Evolutionary conservation across 805 yeast species (phyloP), one percentile per base, ranked within the genome.

Genomic region (Yamadazyma olivae): DNA sequence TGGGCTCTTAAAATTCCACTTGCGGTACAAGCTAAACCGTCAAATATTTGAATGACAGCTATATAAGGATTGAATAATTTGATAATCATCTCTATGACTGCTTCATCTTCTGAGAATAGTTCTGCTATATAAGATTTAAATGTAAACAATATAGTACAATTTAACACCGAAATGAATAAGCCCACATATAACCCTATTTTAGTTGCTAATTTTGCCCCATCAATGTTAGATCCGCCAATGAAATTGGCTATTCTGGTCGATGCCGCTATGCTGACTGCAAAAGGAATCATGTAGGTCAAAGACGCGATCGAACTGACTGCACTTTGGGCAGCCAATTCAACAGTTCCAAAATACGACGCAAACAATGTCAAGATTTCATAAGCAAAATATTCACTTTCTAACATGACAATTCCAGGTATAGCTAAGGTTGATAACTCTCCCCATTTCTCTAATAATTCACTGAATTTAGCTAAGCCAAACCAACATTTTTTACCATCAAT

Each of bases 1-100:
- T 82, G 81, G 1, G 90, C 89, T 41, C 95, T 64, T 39, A 86
- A 60, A 23, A 82, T 71, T 1, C 90, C 93, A 27, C 83, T 79
- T 3, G 87, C 79, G 13, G 83, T 79, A 29, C 82, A 76, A 12
- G 85, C 82, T 13, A 83, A 53, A 3, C 87, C 81, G 55, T 86
- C 95, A 39, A 76, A 72, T 2, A 85, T 57, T 45, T 83, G 88
- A 45, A 81, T 74, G 2, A 79, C 45, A 1, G 89, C 77, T 17
- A 84, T 74, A 30, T 79, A 63, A 2, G 91, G 89, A 33, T 53
- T 51, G 50, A 83, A 72, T 14, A 82, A 61, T 6, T 59, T 53
- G 2, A 70, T 67, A n/a, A 83, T 77, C 41, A 77, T 51, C 1
- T 49, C 49, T 7, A 72, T 60, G 6, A 87, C 88, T 1, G 67